Conservation (phyloP, 768 basidiomycete species). For the Russula emetica region DNA sequence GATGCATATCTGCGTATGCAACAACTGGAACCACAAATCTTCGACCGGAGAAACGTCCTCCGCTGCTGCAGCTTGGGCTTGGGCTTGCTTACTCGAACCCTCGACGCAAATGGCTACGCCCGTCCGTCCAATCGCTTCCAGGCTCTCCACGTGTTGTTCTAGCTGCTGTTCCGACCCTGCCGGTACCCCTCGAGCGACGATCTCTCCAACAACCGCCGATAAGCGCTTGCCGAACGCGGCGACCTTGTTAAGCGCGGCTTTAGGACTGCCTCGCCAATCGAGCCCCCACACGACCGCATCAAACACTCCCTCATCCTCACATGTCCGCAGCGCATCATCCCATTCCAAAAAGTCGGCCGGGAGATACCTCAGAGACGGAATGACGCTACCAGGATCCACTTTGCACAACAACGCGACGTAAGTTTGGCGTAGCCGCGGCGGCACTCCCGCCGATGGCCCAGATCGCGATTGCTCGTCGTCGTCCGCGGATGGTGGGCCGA, state of each 20-base stretch:
- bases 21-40: conserved; percentile 85
- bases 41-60: conserved; percentile 50
- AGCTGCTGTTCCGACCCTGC: conserved; percentile 30
- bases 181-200: conserved; percentile 30
- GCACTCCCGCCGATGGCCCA: conserved; percentile 44
- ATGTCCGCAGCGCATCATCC: conserved; percentile 51
- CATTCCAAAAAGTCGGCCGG: conserved; percentile 54
- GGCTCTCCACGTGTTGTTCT: conserved; percentile 39
- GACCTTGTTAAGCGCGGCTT: conserved; percentile 62
- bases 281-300: conserved; percentile 82
- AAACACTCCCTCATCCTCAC: conserved; percentile 61
- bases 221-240: conserved; percentile 54
- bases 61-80: conserved; percentile 28
- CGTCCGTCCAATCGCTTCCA: conserved; percentile 56
- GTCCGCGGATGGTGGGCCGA: conserved; percentile 46
- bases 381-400: conserved; percentile 60
- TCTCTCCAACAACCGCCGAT: conserved; percentile 42
- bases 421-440: conserved; percentile 47
- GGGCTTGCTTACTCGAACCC: conserved; percentile 43
- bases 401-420: conserved; percentile 74
- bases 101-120: conserved; percentile 68
- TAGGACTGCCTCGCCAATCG: conserved; percentile 58
- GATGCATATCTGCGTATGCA: conserved; percentile 74
- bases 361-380: conserved; percentile 55
- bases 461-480: conserved; percentile 39